phyloP scores from a whole-genome alignment of 73 alveolate species.

The Tetrahymena borealis region DNA sequence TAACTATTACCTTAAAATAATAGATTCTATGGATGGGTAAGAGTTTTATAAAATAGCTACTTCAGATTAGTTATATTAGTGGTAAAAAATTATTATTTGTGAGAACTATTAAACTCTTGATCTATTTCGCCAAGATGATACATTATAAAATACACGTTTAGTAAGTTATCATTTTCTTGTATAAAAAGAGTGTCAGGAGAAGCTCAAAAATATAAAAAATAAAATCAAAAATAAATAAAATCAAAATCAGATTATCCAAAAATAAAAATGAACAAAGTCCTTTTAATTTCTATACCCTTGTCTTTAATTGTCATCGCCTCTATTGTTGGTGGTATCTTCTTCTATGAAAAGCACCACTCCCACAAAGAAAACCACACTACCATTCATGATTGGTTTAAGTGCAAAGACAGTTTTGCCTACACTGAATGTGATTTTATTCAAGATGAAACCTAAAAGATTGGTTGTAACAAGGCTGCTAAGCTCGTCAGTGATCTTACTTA shows the following conservation, averaged over 20 bases:
- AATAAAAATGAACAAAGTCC: background rate
- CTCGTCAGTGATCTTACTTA: background rate
- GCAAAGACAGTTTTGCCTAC: background rate
- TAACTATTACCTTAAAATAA: too few relatives aligned
- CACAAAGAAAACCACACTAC: background rate
- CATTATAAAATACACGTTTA: too few relatives aligned
- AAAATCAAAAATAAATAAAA: background rate
- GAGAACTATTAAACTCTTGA: too few relatives aligned
- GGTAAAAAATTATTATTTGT: too few relatives aligned
- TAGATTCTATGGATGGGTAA: too few relatives aligned
- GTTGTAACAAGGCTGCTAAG: background rate
- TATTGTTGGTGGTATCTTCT: background rate
- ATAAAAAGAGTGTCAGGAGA: too few relatives aligned
- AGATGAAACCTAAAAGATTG: background rate
- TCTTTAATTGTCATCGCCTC: background rate
- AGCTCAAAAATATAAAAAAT: background rate
- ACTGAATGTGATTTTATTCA: background rate
- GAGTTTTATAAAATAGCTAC: too few relatives aligned
- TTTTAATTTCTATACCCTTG: background rate
- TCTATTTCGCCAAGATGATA: too few relatives aligned
- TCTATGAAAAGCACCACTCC: background rate
- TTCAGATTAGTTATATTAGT: too few relatives aligned
- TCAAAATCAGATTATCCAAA: background rate
- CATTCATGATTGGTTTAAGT: background rate
- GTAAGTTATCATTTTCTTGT: too few relatives aligned